Conservation (phyloP, 768 basidiomycete species). For the Podaxis sp. region DNA sequence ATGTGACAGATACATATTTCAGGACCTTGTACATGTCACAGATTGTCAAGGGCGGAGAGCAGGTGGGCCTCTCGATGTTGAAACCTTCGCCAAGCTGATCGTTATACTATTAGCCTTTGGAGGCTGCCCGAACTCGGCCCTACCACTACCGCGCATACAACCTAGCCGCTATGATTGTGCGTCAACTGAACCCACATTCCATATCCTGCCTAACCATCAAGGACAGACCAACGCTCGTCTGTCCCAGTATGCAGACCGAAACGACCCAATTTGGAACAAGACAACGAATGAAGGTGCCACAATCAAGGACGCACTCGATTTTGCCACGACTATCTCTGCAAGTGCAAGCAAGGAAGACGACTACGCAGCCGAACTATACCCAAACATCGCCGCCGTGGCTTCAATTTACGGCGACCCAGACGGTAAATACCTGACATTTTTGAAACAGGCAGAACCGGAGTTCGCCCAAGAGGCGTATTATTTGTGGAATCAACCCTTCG, state of each 20-base stretch:
- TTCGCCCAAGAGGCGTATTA: conserved; percentile 49
- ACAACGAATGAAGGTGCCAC: conserved; percentile 50
- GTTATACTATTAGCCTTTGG: conserved; percentile 44
- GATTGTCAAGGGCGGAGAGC: conserved; percentile 58
- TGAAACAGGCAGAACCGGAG: conserved; percentile 35
- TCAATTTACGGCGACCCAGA: conserved; percentile 60
- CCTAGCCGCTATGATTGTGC: conserved; percentile 64
- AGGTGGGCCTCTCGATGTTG: conserved; percentile 32
- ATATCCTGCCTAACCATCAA: neutral
- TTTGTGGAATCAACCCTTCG: conserved; percentile 57
- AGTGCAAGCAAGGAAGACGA: conserved; percentile 30
- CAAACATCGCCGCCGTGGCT: conserved; percentile 56
- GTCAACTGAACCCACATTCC: conserved; percentile 19
- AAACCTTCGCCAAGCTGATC: neutral
- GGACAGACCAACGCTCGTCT: conserved; percentile 57
- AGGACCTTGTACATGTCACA: conserved; percentile 47
- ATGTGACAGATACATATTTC: conserved; percentile 51
- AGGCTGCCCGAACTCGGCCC: conserved; percentile 58
- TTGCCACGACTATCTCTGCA: conserved; percentile 47
- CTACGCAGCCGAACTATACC: conserved; percentile 53
- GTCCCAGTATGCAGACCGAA: conserved; percentile 43
- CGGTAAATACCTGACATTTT: conserved; percentile 52
- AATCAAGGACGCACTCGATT: conserved; percentile 61
- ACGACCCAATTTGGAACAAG: conserved; percentile 46
- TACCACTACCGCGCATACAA: conserved; percentile 73